These are phyloP conservation scores for Protomyces lactucae-debilis DNA, from an alignment of 1,139 yeast genomes.

Conservation along the genomic window DNA sequence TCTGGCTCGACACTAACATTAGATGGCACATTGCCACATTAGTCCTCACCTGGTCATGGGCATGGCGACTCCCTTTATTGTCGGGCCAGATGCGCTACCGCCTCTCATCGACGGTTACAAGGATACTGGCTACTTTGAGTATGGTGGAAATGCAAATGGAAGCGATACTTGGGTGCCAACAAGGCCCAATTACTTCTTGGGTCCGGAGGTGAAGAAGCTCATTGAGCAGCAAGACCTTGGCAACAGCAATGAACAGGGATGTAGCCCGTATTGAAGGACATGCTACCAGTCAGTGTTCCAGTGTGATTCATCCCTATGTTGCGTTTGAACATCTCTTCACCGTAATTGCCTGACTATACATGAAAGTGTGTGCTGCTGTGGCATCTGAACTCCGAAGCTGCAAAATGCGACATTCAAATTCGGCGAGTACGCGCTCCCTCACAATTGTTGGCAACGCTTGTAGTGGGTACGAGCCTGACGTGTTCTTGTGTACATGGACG, in stretches of 20 bases:
- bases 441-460: no score
- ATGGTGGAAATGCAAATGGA: not conserved
- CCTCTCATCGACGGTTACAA: not conserved
- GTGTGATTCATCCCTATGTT: no score
- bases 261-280: not conserved
- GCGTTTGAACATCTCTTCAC: no score
- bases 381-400: no score
- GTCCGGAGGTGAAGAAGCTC: not conserved
- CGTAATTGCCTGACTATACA: no score
- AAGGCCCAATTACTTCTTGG: not conserved
- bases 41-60: constrained; percentile 24
- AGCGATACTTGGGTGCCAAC: constrained; percentile 3
- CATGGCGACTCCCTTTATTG: constrained; percentile 11
- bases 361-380: no score
- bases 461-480: no score
- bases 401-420: no score
- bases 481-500: constrained; percentile 26
- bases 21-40: constrained; percentile 22
- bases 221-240: not conserved
- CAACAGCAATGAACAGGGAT: not conserved
- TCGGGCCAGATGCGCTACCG: constrained; percentile 10
- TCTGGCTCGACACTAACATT: not conserved
- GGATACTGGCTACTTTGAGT: not conserved
- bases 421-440: no score
- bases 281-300: no score